Conservation (phyloP, 2,329 filamentous ascomycete species). For the Mycosphaerella arachidis region DNA sequence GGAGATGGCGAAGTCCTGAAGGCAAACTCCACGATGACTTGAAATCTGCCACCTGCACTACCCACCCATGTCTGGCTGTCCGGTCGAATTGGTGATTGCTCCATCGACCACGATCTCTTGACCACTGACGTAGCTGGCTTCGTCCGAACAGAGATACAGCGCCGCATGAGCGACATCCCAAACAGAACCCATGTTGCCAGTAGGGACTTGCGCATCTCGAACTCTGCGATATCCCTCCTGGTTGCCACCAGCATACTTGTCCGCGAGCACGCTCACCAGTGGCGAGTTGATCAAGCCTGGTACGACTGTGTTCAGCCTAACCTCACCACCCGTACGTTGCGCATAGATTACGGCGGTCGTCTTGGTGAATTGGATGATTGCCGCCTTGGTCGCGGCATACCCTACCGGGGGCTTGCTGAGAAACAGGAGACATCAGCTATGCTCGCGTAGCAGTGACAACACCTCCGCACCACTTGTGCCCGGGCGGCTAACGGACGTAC, state of each 20-base stretch:
- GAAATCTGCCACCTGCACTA: background rate
- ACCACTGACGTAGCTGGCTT: constrained; percentile 58
- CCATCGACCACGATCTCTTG: constrained; percentile 43
- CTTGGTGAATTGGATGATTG: constrained; percentile 71
- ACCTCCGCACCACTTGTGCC: background rate
- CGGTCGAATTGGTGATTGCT: constrained; percentile 20
- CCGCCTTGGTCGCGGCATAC: constrained; percentile 69
- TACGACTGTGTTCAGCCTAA: constrained; percentile 53
- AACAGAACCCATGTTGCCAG: constrained; percentile 56
- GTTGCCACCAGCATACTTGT: constrained; percentile 43
- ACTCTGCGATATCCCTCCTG: constrained; percentile 49
- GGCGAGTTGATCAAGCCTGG: constrained; percentile 56
- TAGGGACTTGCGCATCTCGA: constrained; percentile 54
- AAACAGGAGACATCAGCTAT: background rate
- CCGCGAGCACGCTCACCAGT: constrained; percentile 43
- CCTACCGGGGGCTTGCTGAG: constrained; percentile 48
- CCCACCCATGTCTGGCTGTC: constrained; percentile 17
- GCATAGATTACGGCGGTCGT: constrained; percentile 64
- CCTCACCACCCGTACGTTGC: constrained; percentile 32
- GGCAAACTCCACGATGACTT: background rate
- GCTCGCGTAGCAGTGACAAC: background rate
- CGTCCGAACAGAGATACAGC: constrained; percentile 54
- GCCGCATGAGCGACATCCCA: constrained; percentile 57
- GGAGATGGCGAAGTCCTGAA: constrained; percentile 24
- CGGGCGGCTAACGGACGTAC: background rate